These are phyloP conservation scores for Ulvella scutata DNA, from an alignment of 139 green algal genomes.

Conservation along the genomic window DNA sequence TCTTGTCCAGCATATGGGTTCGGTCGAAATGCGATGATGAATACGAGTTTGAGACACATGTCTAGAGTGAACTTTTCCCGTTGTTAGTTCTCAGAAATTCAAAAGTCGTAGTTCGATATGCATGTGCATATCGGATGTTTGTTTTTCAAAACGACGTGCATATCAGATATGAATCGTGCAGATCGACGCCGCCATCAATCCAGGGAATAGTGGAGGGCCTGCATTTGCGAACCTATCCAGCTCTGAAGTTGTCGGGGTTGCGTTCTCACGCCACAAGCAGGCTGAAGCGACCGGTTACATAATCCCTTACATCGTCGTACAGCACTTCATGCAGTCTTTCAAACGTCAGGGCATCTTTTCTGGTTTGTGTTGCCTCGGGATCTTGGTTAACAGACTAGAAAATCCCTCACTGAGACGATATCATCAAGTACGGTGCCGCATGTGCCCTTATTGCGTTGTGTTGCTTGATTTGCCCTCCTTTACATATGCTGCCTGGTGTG, in stretches of 20 bases:
- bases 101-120: too few relatives aligned
- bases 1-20: too few relatives aligned
- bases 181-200: constrained; percentile 59
- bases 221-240: constrained; percentile 42
- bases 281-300: constrained; percentile 70
- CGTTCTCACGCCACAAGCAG: constrained; percentile 45
- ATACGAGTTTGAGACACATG: too few relatives aligned
- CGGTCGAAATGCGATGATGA: too few relatives aligned
- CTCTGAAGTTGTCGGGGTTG: constrained; percentile 36
- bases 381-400: constrained; percentile 29
- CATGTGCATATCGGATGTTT: too few relatives aligned
- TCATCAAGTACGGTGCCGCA: constrained; percentile 9
- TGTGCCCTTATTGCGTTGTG: too few relatives aligned
- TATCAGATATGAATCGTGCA: constrained; percentile 25
- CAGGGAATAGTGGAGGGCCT: constrained; percentile 57
- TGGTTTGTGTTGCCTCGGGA: constrained; percentile 39
- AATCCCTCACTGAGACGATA: constrained; percentile 16
- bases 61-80: too few relatives aligned
- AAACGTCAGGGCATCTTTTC: constrained; percentile 25
- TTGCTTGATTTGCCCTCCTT: too few relatives aligned
- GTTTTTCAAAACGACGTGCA: too few relatives aligned
- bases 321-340: constrained; percentile 51
- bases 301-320: constrained; percentile 47
- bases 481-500: too few relatives aligned
- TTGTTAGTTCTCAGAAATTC: too few relatives aligned